These are phyloP conservation scores for Scolecobasidium constrictum DNA, from an alignment of 2,329 filamentous ascomycete species.

Conservation along the genomic window DNA sequence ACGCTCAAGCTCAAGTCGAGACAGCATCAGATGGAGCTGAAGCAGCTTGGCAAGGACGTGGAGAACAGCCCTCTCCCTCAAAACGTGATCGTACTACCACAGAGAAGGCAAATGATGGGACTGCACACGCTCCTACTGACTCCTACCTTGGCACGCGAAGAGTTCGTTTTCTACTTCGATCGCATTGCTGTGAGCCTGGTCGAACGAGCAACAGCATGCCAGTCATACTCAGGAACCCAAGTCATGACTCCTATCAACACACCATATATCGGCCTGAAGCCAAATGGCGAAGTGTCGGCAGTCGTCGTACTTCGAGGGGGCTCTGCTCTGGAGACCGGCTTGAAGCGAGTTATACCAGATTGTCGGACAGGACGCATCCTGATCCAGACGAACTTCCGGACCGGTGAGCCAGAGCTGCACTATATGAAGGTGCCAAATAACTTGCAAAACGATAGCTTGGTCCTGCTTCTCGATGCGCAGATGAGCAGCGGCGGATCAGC, in stretches of 20 bases:
- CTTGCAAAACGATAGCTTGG: conserved; percentile 64
- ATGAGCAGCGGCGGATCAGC: conserved; percentile 82
- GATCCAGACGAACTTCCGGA: conserved; percentile 66
- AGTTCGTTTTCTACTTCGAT: conserved; percentile 98
- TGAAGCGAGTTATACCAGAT: conserved; percentile 85
- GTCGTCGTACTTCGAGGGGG: conserved; percentile 85
- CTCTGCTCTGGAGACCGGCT: conserved; percentile 74
- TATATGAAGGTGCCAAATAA: conserved; percentile 68
- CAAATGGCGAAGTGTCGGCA: conserved; percentile 57
- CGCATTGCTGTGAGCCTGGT: conserved; percentile 74
- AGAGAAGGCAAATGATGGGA: conserved; percentile 69
- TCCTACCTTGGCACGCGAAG: conserved; percentile 66
- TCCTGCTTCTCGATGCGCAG: conserved; percentile 82
- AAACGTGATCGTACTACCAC: conserved; percentile 62
- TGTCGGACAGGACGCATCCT: conserved; percentile 80
- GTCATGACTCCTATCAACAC: conserved; percentile 63
- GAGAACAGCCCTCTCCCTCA: conserved; percentile 62
- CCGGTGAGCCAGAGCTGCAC: conserved; percentile 82
- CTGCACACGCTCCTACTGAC: conserved; percentile 90
- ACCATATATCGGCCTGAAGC: conserved; percentile 59
- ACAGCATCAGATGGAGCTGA: conserved; percentile 69
- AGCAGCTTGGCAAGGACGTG: conserved; percentile 60
- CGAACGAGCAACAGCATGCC: conserved; percentile 42
- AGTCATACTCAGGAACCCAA: conserved; percentile 48
- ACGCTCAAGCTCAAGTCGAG: conserved; percentile 79